Evolutionary conservation across 441 rosid genomes (phyloP).

Genomic region (Gossypium aridum): DNA sequence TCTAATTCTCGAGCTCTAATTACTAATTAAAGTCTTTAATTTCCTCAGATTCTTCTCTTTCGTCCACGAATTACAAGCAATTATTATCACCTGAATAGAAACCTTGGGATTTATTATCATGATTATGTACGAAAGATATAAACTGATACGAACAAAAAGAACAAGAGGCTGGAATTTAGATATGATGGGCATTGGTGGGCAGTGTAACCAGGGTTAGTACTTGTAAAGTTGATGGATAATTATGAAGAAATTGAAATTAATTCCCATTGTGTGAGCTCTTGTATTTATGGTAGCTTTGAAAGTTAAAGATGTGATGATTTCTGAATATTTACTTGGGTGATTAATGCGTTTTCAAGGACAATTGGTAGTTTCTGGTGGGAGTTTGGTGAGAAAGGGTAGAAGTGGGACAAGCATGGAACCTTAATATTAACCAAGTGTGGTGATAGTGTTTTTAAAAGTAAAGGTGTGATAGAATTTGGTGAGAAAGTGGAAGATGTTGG

Average conservation of each 20-base stretch:
- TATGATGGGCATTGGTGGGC: constrained; percentile 24
- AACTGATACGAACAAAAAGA: neutral
- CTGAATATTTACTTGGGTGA: too few species aligned
- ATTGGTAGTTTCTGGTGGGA: too few species aligned
- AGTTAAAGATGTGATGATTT: too few species aligned
- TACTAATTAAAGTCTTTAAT: neutral
- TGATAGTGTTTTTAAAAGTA: too few species aligned
- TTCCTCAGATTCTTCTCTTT: constrained; percentile 38
- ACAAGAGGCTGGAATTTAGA: constrained; percentile 4
- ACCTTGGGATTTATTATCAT: neutral
- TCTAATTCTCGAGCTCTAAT: neutral
- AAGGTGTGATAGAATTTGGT: too few species aligned
- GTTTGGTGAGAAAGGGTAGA: too few species aligned
- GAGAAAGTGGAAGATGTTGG: too few species aligned
- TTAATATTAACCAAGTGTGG: too few species aligned
- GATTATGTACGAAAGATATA: neutral
- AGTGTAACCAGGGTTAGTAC: constrained; percentile 5
- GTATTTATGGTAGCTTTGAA: too few species aligned
- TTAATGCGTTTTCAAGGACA: too few species aligned
- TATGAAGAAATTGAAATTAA: constrained; percentile 35
- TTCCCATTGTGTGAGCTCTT: neutral
- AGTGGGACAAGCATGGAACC: too few species aligned
- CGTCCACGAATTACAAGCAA: constrained; percentile 47
- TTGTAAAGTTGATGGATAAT: constrained; percentile 37
- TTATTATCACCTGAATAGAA: constrained; percentile 12